These are phyloP conservation scores for Perkinsus olseni DNA, from an alignment of 169 alveolate genomes.

Conservation along the genomic window DNA sequence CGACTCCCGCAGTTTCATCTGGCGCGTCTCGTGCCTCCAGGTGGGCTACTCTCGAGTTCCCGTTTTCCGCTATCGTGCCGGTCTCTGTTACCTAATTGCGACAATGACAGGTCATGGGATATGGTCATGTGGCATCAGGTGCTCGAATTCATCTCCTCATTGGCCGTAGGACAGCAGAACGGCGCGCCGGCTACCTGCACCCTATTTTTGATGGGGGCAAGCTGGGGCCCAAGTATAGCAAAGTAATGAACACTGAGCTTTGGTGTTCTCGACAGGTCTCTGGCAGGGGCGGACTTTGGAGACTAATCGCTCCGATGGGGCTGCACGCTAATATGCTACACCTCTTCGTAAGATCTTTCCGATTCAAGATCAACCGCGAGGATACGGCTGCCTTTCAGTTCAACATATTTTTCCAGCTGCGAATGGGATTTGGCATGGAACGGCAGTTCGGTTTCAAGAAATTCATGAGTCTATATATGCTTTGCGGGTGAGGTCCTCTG, in stretches of 20 bases:
- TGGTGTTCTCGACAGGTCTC: not conserved
- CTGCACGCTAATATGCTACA: not conserved
- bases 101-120: not conserved
- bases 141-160: not conserved
- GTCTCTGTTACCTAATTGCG: not conserved
- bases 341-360: not conserved
- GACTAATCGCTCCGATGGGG: not conserved
- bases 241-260: not conserved
- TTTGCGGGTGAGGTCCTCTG: conserved; percentile 8
- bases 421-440: not conserved
- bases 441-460: not conserved
- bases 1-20: not conserved
- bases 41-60: no score
- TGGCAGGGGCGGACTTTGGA: not conserved
- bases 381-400: not conserved
- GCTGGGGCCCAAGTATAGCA: not conserved
- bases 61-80: no score
- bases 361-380: not conserved
- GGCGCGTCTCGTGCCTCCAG: not conserved
- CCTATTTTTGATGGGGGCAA: not conserved
- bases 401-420: not conserved
- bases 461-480: conserved; percentile 8
- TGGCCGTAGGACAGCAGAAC: not conserved
- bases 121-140: not conserved
- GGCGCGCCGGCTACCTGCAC: not conserved